phyloP scores from a whole-genome alignment of 371 early-diverging fungal genomes.

The Conidiobolus incongruus region DNA sequence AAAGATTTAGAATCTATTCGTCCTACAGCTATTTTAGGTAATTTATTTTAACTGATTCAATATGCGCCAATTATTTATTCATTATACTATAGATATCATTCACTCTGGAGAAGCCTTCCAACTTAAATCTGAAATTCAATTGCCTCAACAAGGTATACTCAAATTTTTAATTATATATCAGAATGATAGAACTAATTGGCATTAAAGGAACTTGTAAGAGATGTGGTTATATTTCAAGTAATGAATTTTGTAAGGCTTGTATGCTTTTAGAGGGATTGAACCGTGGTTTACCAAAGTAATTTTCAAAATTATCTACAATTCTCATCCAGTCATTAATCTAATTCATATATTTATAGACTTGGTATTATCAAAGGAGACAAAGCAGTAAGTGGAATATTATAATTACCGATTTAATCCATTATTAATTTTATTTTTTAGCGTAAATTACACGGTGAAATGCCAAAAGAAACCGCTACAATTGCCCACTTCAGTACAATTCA shows the following conservation, averaged over 20 bases:
- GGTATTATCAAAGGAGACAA: conserved; percentile 21
- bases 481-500: conserved; percentile 5
- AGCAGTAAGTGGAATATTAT: conserved; percentile 10
- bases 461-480: conserved; percentile 5
- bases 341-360: conserved; percentile 5
- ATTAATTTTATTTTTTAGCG: conserved; percentile 4
- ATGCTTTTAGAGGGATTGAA: conserved; percentile 82
- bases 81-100: conserved; percentile 45
- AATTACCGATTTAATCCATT: neutral
- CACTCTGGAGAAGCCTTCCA: conserved; percentile 82
- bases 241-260: conserved; percentile 85
- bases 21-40: conserved; percentile 75
- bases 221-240: conserved; percentile 89
- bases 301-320: neutral
- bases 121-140: conserved; percentile 35
- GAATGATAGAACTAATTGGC: conserved; percentile 1
- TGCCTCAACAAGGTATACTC: conserved; percentile 23
- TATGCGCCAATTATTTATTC: neutral
- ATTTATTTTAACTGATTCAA: neutral
- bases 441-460: conserved; percentile 10
- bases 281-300: conserved; percentile 52
- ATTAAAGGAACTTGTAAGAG: conserved; percentile 39
- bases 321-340: neutral
- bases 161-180: neutral
- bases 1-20: conserved; percentile 93